These are phyloP conservation scores for Apodospora peruviana DNA, from an alignment of 495 filamentous ascomycete species.

Conservation along the genomic window DNA sequence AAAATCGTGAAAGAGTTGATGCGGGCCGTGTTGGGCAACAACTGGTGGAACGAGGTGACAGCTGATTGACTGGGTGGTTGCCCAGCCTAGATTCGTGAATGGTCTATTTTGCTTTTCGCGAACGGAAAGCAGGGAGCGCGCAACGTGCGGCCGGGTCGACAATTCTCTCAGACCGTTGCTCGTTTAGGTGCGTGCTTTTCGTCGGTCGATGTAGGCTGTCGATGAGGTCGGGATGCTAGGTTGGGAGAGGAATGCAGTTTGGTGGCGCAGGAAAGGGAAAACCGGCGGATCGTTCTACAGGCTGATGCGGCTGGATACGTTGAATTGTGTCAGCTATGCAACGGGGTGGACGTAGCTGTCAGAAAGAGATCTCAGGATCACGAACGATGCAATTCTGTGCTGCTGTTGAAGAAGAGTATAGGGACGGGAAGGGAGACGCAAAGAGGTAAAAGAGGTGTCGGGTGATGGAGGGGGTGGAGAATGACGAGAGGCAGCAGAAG, in stretches of 20 bases:
- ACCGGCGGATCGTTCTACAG: constrained; percentile 11
- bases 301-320: constrained; percentile 21
- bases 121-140: constrained; percentile 2
- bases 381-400: background rate
- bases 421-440: background rate
- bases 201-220: constrained; percentile 6
- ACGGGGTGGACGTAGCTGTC: constrained; percentile 7
- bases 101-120: background rate
- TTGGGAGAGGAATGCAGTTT: constrained; percentile 20
- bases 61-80: constrained; percentile 16
- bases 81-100: constrained; percentile 6
- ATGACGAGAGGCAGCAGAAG: constrained; percentile 8
- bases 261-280: constrained; percentile 18
- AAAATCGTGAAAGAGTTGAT: constrained; percentile 20
- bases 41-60: constrained; percentile 15
- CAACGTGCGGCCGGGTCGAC: background rate
- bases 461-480: constrained; percentile 1
- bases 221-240: constrained; percentile 15
- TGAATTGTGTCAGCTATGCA: constrained; percentile 9
- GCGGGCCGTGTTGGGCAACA: constrained; percentile 47
- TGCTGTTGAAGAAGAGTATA: background rate
- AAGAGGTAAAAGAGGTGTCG: background rate
- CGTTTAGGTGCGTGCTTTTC: constrained; percentile 5
- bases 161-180: background rate
- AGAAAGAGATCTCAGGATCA: constrained; percentile 7